Conservation (phyloP, 2,329 filamentous ascomycete species). For the Alternaria hordeiaustralica region DNA sequence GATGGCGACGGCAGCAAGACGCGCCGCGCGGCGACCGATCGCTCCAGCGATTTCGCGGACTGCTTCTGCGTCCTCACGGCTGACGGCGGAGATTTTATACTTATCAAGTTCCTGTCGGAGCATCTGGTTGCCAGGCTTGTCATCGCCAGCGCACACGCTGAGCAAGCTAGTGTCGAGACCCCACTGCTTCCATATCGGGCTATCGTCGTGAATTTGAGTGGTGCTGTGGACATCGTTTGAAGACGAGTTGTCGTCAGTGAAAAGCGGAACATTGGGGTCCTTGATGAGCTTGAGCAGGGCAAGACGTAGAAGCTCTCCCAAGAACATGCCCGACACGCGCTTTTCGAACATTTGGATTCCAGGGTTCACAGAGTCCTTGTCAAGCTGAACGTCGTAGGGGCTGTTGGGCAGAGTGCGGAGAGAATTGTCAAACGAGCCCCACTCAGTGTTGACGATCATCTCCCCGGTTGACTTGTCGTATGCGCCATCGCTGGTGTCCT, state of each 20-base stretch:
- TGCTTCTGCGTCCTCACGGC: constrained; percentile 82
- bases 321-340: constrained; percentile 96
- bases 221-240: constrained; percentile 72
- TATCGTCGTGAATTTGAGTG: constrained; percentile 65
- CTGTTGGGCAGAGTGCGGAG: constrained; percentile 88
- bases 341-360: constrained; percentile 99
- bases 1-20: constrained; percentile 86
- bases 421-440: constrained; percentile 97
- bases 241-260: constrained; percentile 76
- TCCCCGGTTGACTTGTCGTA: constrained; percentile 83
- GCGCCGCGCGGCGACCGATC: constrained; percentile 85
- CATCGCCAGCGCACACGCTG: constrained; percentile 84
- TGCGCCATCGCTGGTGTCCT: constrained; percentile 55
- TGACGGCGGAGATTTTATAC: constrained; percentile 77
- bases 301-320: constrained; percentile 89
- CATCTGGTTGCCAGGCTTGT: constrained; percentile 71
- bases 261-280: constrained; percentile 70
- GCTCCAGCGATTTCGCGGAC: constrained; percentile 84
- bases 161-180: constrained; percentile 90
- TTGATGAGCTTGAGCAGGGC: constrained; percentile 76
- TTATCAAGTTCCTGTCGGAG: constrained; percentile 81
- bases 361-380: constrained; percentile 83
- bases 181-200: constrained; percentile 76
- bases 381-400: constrained; percentile 78
- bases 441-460: constrained; percentile 98